A percentile compares a stretch with the other conserved stretches of the same genome.
These are phyloP conservation scores for Phialocephala sp. DNA, from an alignment of 2,329 filamentous ascomycete species.

Conservation along the genomic window DNA sequence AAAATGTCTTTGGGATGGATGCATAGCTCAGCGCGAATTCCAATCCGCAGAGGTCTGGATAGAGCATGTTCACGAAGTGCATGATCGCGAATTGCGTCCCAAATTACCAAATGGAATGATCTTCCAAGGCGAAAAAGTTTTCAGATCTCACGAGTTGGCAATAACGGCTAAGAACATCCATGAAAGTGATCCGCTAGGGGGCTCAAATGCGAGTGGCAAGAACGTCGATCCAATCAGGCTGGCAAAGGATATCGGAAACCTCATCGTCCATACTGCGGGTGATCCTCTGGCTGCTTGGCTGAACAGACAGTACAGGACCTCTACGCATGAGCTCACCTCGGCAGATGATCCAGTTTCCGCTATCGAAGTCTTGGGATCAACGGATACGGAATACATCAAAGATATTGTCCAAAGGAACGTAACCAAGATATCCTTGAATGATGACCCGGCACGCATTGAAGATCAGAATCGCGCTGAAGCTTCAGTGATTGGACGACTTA, in stretches of 20 bases:
- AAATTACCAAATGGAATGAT: neutral
- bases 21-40: neutral
- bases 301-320: neutral
- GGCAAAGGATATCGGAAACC: neutral
- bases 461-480: neutral
- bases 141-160: too few species aligned
- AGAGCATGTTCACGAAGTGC: neutral
- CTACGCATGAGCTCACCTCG: neutral
- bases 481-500: neutral
- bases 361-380: neutral
- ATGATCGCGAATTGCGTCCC: neutral
- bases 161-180: neutral
- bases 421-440: neutral
- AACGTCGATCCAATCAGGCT: neutral
- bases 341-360: neutral
- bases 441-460: neutral
- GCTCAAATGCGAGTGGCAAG: neutral
- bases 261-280: neutral
- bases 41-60: neutral
- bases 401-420: slow-evolving; percentile 1
- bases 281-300: neutral
- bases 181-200: neutral
- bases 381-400: neutral
- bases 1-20: neutral
- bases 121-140: too few species aligned